These are phyloP conservation scores for Mallotus repandus DNA, from an alignment of 441 rosid species.

Conservation along the genomic window DNA sequence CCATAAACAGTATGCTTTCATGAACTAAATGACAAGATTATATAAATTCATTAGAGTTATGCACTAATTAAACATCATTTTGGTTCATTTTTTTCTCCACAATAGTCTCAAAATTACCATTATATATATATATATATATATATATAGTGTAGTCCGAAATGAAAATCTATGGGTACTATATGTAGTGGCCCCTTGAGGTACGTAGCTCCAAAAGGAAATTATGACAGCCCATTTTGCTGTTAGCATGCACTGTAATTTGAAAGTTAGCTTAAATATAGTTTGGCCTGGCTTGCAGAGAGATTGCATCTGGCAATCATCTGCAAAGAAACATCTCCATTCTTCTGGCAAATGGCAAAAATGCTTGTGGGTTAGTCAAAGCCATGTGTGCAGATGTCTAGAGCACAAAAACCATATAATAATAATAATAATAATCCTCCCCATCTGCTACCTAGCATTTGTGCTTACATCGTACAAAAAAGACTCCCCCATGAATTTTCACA, in stretches of 20 bases:
- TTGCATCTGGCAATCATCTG: not conserved
- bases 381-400: slow-evolving; percentile 9
- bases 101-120: no score
- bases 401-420: not conserved
- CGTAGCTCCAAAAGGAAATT: not conserved
- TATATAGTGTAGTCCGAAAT: not conserved
- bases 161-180: not conserved
- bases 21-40: not conserved
- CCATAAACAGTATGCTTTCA: not conserved
- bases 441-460: no score
- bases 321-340: not conserved
- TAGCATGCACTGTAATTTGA: not conserved
- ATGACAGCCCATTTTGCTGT: not conserved
- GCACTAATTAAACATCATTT: no score
- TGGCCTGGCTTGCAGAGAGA: slow-evolving; percentile 8
- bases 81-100: not conserved
- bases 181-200: not conserved
- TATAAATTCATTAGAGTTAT: no score
- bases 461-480: not conserved
- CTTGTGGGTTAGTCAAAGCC: slow-evolving; percentile 1
- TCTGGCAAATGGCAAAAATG: slow-evolving; percentile 11
- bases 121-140: not conserved
- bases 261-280: not conserved
- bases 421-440: no score
- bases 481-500: not conserved